These are phyloP conservation scores for Microbotryum saponariae DNA, from an alignment of 1,284 basidiomycete genomes.

Conservation along the genomic window DNA sequence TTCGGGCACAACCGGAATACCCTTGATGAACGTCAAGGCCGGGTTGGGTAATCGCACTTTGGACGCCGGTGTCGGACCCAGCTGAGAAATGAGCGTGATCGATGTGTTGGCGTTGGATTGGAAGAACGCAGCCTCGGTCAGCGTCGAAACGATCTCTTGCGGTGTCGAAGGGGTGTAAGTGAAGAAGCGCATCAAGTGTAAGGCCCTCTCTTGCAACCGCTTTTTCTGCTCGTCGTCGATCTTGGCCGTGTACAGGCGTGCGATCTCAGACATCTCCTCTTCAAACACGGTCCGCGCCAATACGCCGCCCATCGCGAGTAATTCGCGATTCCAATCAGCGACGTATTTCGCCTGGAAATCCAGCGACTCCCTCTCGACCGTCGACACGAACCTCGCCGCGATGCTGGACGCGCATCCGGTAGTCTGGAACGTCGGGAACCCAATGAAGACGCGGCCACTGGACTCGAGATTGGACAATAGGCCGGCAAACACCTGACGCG, in stretches of 20 bases:
- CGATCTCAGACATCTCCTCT: slow-evolving; percentile 56
- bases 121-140: slow-evolving; percentile 78
- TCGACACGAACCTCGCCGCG: slow-evolving; percentile 87
- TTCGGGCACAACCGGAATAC: slow-evolving; percentile 67
- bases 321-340: slow-evolving; percentile 69
- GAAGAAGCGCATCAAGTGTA: slow-evolving; percentile 82
- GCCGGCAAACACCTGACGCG: slow-evolving; percentile 40
- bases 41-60: slow-evolving; percentile 73
- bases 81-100: slow-evolving; percentile 71
- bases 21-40: slow-evolving; percentile 69
- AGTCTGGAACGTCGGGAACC: slow-evolving; percentile 65
- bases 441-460: slow-evolving; percentile 42
- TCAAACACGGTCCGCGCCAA: slow-evolving; percentile 80
- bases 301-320: slow-evolving; percentile 68
- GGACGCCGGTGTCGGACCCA: slow-evolving; percentile 62
- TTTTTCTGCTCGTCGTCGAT: slow-evolving; percentile 43
- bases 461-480: slow-evolving; percentile 36
- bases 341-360: slow-evolving; percentile 42
- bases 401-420: slow-evolving; percentile 89
- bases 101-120: slow-evolving; percentile 47
- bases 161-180: slow-evolving; percentile 81
- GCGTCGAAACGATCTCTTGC: slow-evolving; percentile 68
- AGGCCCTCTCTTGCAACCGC: slow-evolving; percentile 56
- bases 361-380: slow-evolving; percentile 79
- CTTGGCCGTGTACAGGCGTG: slow-evolving; percentile 42